phyloP scores from a whole-genome alignment of 257 asterid genomes.

The Phtheirospermum japonicum region DNA sequence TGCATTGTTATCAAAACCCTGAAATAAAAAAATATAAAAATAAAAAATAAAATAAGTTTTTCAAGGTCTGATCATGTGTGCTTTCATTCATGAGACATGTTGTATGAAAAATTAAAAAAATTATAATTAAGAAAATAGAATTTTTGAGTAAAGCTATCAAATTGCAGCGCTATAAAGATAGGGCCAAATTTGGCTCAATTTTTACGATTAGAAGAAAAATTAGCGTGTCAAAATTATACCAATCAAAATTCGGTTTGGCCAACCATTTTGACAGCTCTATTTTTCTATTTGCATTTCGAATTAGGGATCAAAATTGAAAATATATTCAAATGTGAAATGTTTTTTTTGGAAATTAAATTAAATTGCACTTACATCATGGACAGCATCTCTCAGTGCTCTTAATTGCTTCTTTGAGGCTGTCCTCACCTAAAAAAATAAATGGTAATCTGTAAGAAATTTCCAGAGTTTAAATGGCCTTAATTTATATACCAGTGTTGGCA shows the following conservation, averaged over 20 bases:
- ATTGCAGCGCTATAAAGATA: no score
- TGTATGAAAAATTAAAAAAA: not conserved
- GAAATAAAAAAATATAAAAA: not conserved
- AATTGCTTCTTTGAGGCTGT: constrained; percentile 60
- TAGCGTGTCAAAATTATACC: no score
- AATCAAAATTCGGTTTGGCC: no score
- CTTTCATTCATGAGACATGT: no score
- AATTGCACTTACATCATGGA: constrained; percentile 52
- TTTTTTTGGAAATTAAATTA: not conserved
- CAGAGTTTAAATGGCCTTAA: not conserved
- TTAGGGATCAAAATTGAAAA: no score
- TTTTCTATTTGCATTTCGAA: no score
- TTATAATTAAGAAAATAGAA: not conserved
- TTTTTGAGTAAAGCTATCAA: not conserved
- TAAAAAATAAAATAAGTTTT: not conserved
- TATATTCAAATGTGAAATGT: no score
- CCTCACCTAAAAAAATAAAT: constrained; percentile 43
- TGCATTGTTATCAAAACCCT: constrained; percentile 48
- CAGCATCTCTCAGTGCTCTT: constrained; percentile 39
- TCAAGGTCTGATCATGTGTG: no score
- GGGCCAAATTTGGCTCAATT: no score
- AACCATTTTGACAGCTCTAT: no score
- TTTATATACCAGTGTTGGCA: no score
- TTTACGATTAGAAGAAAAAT: no score
- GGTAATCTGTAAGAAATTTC: not conserved